Evolutionary conservation across 768 basidiomycete genomes (phyloP).

Genomic region (Leccinum imitatum): DNA sequence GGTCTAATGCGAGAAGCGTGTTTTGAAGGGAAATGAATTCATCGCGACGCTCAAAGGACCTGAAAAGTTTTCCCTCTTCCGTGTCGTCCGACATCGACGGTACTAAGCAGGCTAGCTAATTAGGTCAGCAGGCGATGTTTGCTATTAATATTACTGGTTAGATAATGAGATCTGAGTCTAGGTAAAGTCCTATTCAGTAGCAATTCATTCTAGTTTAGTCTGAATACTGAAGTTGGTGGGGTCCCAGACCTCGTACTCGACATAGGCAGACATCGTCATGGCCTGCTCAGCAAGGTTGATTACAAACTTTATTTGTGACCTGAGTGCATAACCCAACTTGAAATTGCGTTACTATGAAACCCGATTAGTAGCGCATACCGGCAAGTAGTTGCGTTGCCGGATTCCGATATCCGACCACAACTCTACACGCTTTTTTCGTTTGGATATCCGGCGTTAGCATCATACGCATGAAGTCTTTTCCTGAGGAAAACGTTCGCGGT

Average conservation of each 20-base stretch:
- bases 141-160: too few relatives aligned
- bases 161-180: too few relatives aligned
- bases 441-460: too few relatives aligned
- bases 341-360: too few relatives aligned
- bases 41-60: conserved; percentile 58
- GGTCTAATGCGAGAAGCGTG: conserved; percentile 47
- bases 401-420: too few relatives aligned
- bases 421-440: too few relatives aligned
- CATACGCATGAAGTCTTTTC: background rate
- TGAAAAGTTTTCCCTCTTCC: conserved; percentile 46
- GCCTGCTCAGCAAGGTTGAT: background rate
- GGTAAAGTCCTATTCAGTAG: background rate
- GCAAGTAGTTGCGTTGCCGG: too few relatives aligned
- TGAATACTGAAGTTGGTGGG: background rate
- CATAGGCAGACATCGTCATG: background rate
- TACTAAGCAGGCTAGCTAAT: conserved; percentile 3
- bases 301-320: background rate
- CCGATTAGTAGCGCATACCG: too few relatives aligned
- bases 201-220: background rate
- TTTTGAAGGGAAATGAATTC: conserved; percentile 58
- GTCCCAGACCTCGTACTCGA: background rate
- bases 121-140: conserved; percentile 21
- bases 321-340: too few relatives aligned
- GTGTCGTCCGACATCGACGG: conserved; percentile 39
- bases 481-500: conserved; percentile 18